Evolutionary conservation across 208 protist species (phyloP).

Genomic region (Naegleria gruberi): DNA sequence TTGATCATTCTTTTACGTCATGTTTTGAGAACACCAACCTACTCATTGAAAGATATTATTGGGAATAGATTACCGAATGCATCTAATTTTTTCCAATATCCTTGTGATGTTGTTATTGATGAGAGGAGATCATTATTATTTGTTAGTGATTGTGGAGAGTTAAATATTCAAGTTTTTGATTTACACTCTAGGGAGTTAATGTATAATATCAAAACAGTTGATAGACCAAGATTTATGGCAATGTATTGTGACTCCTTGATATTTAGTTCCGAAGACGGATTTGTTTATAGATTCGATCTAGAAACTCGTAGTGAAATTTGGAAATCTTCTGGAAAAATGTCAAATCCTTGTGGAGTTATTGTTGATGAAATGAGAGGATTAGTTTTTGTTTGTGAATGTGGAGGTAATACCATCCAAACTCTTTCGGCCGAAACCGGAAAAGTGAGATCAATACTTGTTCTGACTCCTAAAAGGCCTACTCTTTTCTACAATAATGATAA

Average conservation of each 20-base stretch:
- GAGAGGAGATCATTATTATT: background rate
- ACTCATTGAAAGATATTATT: background rate
- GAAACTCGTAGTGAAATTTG: background rate
- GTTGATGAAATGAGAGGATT: background rate
- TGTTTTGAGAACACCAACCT: background rate
- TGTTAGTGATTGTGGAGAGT: background rate
- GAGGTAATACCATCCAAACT: too few species aligned
- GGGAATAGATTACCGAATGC: background rate
- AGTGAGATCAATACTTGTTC: background rate
- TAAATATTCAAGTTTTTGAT: background rate
- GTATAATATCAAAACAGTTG: background rate
- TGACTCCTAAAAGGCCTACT: background rate
- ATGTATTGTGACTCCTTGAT: background rate
- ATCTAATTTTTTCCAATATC: background rate
- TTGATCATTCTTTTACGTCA: background rate
- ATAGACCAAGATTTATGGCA: background rate
- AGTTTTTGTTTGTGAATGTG: background rate
- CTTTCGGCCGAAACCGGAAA: too few species aligned
- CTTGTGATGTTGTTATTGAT: background rate
- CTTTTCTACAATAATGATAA: background rate
- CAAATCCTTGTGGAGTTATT: background rate
- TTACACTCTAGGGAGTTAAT: background rate
- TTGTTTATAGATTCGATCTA: background rate
- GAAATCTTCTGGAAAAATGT: background rate
- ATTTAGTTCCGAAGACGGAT: background rate